Evolutionary conservation across 108 stramenopile genomes (phyloP).

Genomic region (Thalassiosira profunda): DNA sequence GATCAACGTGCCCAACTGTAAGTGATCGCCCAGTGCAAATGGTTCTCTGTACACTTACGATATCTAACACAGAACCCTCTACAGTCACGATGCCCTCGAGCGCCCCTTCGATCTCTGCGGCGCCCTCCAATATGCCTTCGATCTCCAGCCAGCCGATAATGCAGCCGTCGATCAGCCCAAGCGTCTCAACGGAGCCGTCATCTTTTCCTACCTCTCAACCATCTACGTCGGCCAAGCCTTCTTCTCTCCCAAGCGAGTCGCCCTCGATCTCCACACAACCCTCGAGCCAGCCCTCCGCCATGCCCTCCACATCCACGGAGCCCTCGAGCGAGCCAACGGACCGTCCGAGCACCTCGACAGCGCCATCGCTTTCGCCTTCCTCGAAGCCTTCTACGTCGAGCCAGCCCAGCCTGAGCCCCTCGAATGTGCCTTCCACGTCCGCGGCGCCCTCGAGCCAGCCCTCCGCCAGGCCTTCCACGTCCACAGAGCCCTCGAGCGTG

Average conservation of each 20-base stretch:
- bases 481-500: neutral
- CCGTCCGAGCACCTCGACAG: neutral
- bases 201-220: neutral
- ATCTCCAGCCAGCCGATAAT: neutral
- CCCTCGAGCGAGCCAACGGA: neutral
- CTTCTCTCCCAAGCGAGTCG: neutral
- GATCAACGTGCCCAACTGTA: no score
- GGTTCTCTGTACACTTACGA: no score
- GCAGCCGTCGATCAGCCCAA: constrained; percentile 1
- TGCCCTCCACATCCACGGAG: neutral
- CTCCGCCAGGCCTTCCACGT: neutral
- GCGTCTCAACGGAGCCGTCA: neutral
- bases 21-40: no score
- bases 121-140: neutral
- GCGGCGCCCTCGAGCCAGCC: neutral
- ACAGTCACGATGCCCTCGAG: no score
- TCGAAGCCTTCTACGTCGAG: no score
- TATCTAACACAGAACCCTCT: no score
- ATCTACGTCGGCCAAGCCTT: neutral
- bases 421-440: neutral
- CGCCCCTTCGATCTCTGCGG: neutral
- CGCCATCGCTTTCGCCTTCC: neutral
- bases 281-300: neutral
- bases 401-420: neutral
- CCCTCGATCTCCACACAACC: neutral